phyloP scores from a whole-genome alignment of 345 rosid species.

The Trapa incisa region DNA sequence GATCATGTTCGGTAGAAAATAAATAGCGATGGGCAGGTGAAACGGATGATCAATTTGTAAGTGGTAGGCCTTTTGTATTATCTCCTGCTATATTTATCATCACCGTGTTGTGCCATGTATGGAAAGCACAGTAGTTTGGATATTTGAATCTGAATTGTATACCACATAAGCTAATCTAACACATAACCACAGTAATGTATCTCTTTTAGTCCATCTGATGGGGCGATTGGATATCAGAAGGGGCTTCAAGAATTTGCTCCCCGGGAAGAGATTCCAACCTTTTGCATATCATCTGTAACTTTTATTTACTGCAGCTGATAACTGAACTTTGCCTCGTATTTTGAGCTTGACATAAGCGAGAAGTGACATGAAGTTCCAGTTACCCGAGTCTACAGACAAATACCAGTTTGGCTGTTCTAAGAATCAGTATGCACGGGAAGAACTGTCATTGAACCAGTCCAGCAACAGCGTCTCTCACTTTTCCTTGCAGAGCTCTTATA shows the following conservation, averaged over 20 bases:
- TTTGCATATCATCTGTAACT: background rate
- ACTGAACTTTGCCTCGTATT: no score
- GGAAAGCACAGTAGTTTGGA: background rate
- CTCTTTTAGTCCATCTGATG: background rate
- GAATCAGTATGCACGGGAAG: no score
- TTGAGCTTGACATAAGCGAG: background rate
- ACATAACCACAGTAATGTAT: background rate
- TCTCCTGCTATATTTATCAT: background rate
- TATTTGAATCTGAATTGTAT: background rate
- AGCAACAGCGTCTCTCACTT: no score
- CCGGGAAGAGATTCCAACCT: background rate
- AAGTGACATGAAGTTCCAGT: no score
- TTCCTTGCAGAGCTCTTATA: no score
- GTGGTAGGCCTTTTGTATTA: constrained; percentile 3
- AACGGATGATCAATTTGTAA: constrained; percentile 9
- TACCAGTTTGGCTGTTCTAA: background rate
- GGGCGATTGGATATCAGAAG: background rate
- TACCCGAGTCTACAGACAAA: background rate
- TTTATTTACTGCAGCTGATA: background rate
- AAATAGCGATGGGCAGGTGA: constrained; percentile 13
- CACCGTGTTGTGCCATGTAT: background rate
- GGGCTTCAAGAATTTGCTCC: background rate
- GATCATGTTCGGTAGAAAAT: constrained; percentile 59
- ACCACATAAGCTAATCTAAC: background rate
- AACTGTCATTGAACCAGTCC: no score